Conservation (phyloP, 768 basidiomycete genomes). For the Austroboletus festivus region DNA sequence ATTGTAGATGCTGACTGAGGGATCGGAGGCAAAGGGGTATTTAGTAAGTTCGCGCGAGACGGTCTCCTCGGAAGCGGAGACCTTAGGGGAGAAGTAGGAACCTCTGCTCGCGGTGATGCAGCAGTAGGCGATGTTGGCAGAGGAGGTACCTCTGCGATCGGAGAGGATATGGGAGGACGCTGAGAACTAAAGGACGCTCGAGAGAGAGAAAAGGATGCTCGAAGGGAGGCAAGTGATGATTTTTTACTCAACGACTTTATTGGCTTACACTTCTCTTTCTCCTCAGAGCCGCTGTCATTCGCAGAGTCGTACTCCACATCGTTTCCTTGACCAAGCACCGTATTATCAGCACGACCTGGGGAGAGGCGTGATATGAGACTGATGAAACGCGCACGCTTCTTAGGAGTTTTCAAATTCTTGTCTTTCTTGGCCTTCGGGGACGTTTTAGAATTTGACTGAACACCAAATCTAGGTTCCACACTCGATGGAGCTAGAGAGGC, state of each 20-base stretch:
- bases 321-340: too few relatives aligned
- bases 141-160: conserved; percentile 25
- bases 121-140: conserved; percentile 28
- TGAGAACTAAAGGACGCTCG: conserved; percentile 29
- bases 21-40: conserved; percentile 21
- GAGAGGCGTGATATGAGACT: conserved; percentile 32
- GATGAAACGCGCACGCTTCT: conserved; percentile 32
- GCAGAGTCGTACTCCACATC: conserved; percentile 21
- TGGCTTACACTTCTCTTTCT: conserved; percentile 19
- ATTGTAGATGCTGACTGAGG: conserved; percentile 29
- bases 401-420: conserved; percentile 23
- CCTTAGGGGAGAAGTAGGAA: background rate
- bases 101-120: conserved; percentile 6
- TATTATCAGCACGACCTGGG: conserved; percentile 24
- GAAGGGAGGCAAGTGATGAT: conserved; percentile 30
- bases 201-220: conserved; percentile 30
- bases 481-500: conserved; percentile 24
- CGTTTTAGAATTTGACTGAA: conserved; percentile 14
- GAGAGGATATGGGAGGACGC: conserved; percentile 18
- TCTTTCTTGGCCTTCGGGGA: conserved; percentile 22
- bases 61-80: conserved; percentile 21
- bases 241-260: conserved; percentile 28
- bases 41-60: conserved; percentile 14
- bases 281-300: conserved; percentile 23
- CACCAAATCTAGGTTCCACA: background rate